These are phyloP conservation scores for Aureobasidium pullulans DNA, from an alignment of 2,329 filamentous ascomycete species.

Conservation along the genomic window DNA sequence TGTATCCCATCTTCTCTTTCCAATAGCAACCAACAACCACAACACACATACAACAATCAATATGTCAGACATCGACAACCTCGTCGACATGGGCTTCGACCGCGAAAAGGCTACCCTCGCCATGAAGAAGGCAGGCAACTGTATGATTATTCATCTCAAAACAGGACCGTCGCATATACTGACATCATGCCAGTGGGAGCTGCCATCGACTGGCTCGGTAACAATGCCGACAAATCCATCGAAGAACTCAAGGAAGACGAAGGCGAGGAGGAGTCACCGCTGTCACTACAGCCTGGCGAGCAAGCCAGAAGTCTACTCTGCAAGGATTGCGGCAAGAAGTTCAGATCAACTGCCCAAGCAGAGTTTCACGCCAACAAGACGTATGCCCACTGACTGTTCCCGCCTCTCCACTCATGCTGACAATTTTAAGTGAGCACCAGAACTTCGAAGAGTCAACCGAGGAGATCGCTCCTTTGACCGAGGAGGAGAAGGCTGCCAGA, in stretches of 20 bases:
- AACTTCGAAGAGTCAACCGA: conserved; percentile 93
- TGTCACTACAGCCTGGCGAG: conserved; percentile 62
- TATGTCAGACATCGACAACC: conserved; percentile 51
- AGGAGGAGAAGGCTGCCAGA: conserved; percentile 79
- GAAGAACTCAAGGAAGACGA: conserved; percentile 62
- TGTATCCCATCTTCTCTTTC: too few species aligned
- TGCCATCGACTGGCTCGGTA: conserved; percentile 90
- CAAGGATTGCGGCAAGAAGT: conserved; percentile 90
- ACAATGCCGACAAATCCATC: conserved; percentile 78
- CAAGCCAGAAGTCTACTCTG: conserved; percentile 77
- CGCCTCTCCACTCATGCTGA: not conserved
- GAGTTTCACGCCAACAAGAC: conserved; percentile 89
- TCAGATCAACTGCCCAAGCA: conserved; percentile 72
- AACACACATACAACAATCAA: conserved; percentile 15
- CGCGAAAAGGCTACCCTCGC: conserved; percentile 74
- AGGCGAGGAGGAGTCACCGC: conserved; percentile 39
- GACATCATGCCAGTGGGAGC: conserved; percentile 57
- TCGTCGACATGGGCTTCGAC: conserved; percentile 71
- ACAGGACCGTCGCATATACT: not conserved
- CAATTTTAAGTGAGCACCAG: conserved; percentile 59
- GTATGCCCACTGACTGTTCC: conserved; percentile 32
- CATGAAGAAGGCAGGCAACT: conserved; percentile 70
- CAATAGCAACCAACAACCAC: not conserved
- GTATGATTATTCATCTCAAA: conserved; percentile 43
- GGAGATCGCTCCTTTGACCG: conserved; percentile 81